Evolutionary conservation across 352 stramenopile genomes (phyloP), one percentile per base, ranked within the genome.

Genomic region (Stramenopiles sp.): DNA sequence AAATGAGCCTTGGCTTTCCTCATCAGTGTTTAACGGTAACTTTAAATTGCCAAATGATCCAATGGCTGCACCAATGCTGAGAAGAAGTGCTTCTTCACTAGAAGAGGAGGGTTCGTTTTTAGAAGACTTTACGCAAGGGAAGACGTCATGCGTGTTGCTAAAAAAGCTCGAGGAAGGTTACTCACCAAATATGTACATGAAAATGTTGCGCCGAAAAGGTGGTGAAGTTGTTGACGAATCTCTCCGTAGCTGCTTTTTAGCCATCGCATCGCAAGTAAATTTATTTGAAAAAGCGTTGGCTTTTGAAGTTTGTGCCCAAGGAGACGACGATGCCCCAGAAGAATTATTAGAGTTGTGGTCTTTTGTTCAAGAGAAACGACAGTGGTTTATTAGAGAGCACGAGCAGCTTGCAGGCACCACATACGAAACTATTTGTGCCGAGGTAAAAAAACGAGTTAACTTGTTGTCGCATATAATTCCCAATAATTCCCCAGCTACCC

Each of bases 121-220:
- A 71, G 12, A 6, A 6, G 33, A 31, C 33, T 71, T 71, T 6
- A 6, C 35, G 35, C 4, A 6, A 35, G 43, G 43, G 12, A 33
- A 33, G 6, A 71, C 33, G 6, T 6, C 12, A 2, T 71, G 31
- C 33, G 35, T 35, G 6, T 71, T 71, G 12, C 53, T 71, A 2
- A 4, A 2, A 6, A 33, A 35, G 35, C 35, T 71, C 31, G 35
- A 2, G 1, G 53, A 2, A 71, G 53, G 35, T 35, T 71, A 71
- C 12, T 35, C 33, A 71, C 53, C 53, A 6, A 71, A 71, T 33
- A 6, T 71, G 53, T 71, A 71, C 53, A 71, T 71, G 53, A 2
- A 71, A 6, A 71, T 71, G 53, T 6, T 71, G 53, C 53, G 35
- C 31, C 53, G 53, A 71, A 71, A 71, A 71, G 53, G 53, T 71